Evolutionary conservation across 257 asterid species (phyloP).

Genomic region (Solanum pimpinellifolium): DNA sequence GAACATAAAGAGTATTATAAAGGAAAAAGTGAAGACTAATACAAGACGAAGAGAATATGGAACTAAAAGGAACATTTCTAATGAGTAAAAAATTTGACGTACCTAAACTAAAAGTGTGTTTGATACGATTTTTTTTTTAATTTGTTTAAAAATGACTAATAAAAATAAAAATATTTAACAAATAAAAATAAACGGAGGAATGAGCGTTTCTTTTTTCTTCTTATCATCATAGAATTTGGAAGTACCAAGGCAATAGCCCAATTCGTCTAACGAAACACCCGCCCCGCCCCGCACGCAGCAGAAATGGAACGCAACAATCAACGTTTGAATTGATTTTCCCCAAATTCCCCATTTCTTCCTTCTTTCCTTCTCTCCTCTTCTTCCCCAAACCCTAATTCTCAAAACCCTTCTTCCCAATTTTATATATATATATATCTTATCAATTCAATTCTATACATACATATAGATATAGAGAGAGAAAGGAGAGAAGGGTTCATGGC

Average conservation of each 20-base stretch:
- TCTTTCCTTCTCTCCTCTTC: not conserved
- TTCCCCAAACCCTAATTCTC: not conserved
- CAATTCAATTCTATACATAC: not conserved
- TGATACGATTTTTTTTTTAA: not conserved
- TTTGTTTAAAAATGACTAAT: too few species aligned
- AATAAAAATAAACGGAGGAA: too few species aligned
- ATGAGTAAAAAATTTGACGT: not conserved
- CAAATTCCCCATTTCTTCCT: not conserved
- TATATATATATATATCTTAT: not conserved
- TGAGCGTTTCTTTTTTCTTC: not conserved
- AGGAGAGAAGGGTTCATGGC: slow-evolving; percentile 24
- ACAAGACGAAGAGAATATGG: not conserved
- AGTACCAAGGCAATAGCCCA: not conserved
- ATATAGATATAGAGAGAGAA: not conserved
- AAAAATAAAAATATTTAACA: too few species aligned
- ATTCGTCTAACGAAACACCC: not conserved
- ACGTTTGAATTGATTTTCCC: not conserved
- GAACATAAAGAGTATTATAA: too few species aligned
- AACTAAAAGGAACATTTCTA: not conserved
- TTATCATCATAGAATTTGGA: not conserved
- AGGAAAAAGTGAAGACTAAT: not conserved
- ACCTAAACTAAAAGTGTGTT: not conserved
- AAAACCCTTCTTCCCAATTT: not conserved
- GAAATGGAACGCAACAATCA: not conserved
- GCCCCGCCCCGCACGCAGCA: not conserved